These are phyloP conservation scores for Erodium chrysanthum DNA, from an alignment of 441 rosid species.

Conservation along the genomic window DNA sequence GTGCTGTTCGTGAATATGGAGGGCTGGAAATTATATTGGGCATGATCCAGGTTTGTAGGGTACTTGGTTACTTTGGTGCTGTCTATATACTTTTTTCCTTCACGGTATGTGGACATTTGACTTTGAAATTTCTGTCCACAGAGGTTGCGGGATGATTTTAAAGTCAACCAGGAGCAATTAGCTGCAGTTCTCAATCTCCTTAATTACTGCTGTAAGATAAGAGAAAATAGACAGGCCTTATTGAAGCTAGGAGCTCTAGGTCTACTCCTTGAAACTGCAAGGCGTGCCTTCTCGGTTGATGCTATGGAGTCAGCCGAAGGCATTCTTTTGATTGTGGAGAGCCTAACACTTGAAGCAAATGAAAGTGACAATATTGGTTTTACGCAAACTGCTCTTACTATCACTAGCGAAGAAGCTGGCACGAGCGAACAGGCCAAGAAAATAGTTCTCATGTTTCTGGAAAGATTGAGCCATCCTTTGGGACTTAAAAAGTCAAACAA, in stretches of 20 bases:
- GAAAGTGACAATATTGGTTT: constrained; percentile 84
- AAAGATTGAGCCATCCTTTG: constrained; percentile 84
- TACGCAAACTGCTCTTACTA: constrained; percentile 72
- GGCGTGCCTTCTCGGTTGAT: constrained; percentile 96
- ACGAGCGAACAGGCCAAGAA: constrained; percentile 96
- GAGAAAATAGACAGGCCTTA: constrained; percentile 84
- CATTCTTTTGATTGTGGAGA: constrained; percentile 97
- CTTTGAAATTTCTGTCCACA: constrained; percentile 31
- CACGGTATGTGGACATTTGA: constrained; percentile 1
- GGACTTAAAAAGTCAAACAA: constrained; percentile 91
- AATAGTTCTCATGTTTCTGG: constrained; percentile 96
- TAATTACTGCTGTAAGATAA: constrained; percentile 96
- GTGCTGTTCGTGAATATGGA: constrained; percentile 91
- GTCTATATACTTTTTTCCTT: constrained; percentile 3
- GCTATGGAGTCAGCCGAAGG: constrained; percentile 99
- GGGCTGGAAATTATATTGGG: constrained; percentile 87
- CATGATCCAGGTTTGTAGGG: constrained; percentile 78
- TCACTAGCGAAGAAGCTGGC: constrained; percentile 82
- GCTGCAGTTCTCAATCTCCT: constrained; percentile 96
- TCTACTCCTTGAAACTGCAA: constrained; percentile 96
- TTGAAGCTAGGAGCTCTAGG: constrained; percentile 86
- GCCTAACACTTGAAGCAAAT: constrained; percentile 93
- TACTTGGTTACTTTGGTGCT: constrained; percentile 13
- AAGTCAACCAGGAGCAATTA: constrained; percentile 92
- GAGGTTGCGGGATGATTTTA: constrained; percentile 84